Conservation (phyloP, 768 basidiomycete genomes). For the Podaxis carcinomalis region DNA sequence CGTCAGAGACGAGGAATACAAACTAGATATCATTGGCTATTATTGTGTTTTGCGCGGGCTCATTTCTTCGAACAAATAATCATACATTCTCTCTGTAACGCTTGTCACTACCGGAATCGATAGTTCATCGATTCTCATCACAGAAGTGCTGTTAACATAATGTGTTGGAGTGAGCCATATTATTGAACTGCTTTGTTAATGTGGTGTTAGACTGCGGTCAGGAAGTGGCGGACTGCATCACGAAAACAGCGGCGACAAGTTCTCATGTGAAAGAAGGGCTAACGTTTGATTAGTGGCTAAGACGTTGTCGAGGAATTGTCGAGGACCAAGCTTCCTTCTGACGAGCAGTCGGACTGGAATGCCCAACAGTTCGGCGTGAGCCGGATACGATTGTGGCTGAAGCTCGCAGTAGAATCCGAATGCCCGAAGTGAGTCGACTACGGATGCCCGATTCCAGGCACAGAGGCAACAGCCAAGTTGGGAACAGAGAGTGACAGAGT, state of each 20-base stretch:
- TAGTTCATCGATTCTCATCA: neutral
- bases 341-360: neutral
- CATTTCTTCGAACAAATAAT: neutral
- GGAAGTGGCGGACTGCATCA: neutral
- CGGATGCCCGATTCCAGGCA: neutral
- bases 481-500: neutral
- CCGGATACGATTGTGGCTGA: neutral
- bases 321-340: neutral
- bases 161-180: neutral
- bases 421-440: too few relatives aligned
- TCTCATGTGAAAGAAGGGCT: neutral
- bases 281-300: neutral
- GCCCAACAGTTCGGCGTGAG: neutral
- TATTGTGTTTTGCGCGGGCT: neutral
- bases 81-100: neutral
- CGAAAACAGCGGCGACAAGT: neutral
- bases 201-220: slow-evolving; percentile 6
- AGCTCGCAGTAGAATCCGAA: neutral
- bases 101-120: neutral
- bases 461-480: neutral
- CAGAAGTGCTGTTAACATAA: neutral
- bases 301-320: neutral
- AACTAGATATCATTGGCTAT: too few relatives aligned
- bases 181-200: neutral
- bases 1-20: neutral